phyloP scores from a whole-genome alignment of 495 filamentous ascomycete genomes.

The Lindgomyces ingoldianus region DNA sequence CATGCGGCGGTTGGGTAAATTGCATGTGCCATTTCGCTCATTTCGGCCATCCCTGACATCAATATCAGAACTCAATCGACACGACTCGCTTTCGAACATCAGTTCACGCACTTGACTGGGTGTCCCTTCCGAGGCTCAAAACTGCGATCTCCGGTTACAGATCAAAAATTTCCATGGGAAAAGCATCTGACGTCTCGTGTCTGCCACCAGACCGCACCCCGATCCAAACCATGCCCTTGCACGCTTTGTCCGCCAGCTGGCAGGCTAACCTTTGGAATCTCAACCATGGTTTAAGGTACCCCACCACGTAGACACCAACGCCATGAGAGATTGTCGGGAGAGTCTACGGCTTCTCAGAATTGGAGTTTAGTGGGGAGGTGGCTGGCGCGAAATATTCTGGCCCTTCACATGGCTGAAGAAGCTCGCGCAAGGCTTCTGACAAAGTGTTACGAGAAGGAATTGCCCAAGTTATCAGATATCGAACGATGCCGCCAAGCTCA shows the following conservation, averaged over 20 bases:
- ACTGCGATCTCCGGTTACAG: background rate
- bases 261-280: conserved; percentile 3
- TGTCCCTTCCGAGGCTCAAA: background rate
- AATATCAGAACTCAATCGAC: conserved; percentile 8
- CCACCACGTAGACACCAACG: conserved; percentile 2
- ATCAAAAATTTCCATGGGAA: too few relatives aligned
- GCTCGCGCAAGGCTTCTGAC: too few relatives aligned
- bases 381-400: too few relatives aligned
- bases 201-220: too few relatives aligned
- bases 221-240: background rate
- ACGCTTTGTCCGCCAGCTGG: background rate
- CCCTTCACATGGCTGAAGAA: too few relatives aligned
- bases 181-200: too few relatives aligned
- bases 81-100: background rate
- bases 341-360: too few relatives aligned
- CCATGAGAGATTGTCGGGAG: too few relatives aligned
- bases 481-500: too few relatives aligned
- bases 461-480: too few relatives aligned
- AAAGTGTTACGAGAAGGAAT: too few relatives aligned
- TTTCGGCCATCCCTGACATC: background rate
- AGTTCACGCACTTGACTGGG: background rate
- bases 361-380: too few relatives aligned
- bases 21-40: background rate
- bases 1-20: conserved; percentile 30
- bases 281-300: conserved; percentile 4